Base-by-base conservation (phyloP, 164 flowering plant species). In the Magnolia officinalis region DNA sequence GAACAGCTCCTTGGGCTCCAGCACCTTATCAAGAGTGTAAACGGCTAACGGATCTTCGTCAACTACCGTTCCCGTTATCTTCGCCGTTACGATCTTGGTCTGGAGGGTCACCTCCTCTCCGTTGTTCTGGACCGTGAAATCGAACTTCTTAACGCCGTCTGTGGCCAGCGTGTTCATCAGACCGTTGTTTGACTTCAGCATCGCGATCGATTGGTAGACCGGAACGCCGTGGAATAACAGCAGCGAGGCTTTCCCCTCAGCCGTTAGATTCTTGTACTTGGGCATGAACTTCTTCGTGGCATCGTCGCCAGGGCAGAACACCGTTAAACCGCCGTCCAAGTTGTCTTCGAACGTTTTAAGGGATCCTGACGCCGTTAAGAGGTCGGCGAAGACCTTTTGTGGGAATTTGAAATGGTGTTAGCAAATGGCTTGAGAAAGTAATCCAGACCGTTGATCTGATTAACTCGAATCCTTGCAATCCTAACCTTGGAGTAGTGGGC, bases 41-140 rank as follows among this genome's bases (percentile, higher is more conserved):
- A 93, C 74, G 19, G 91, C 94, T 2, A 93, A 50, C 6, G 97
- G 99, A 72, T 91, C 83, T 67, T 91, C 86, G 77, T 93, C 98
- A 1, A 90, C 1, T 14, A 95, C 20, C 26, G 94, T 95, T 3
- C 86, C 90, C 1, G 85, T 82, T 10, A 95, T 85, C 78, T 76
- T 91, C 50, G 94, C 95, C 70, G 93, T 88, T 6, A 81, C 84
- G 50, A 86, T 24, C 81, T 86, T 89, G 24, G 97, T 93, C 89
- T 84, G 83, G 70, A 86, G 71, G 8, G 87, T 86, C 19, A 86
- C 85, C 16, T 71, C 70, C 67, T 82, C 83, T 16, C 89, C 89
- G 73, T 74, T 80, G 72, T 82, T 83, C 70, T 85, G 87, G 20
- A 83, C 85, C 0, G 80, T 80, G 75, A 85, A 82, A 5, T 77